A percentile compares a stretch with the other conserved stretches of the same genome.
phyloP scores from a whole-genome alignment of 148 eudicot genomes.

The Rhododendron molle region DNA sequence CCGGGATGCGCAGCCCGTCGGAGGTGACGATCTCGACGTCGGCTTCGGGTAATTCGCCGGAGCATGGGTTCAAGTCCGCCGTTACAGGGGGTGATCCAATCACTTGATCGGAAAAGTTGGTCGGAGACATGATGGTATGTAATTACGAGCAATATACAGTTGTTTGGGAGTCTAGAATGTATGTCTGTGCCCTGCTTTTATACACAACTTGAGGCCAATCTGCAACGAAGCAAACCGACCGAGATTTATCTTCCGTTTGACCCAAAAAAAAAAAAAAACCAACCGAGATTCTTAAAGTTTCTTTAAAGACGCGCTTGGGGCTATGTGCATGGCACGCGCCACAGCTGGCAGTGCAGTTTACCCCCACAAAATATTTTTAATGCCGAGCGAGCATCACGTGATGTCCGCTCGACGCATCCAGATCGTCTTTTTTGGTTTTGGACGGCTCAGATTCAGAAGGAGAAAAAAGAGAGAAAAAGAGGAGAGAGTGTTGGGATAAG shows the following conservation, averaged over 20 bases:
- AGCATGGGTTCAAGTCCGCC: conserved; percentile 9
- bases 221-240: not conserved
- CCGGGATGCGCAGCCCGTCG: conserved; percentile 56
- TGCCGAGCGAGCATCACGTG: no score
- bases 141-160: not conserved
- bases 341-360: not conserved
- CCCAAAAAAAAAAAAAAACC: no score
- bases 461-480: no score
- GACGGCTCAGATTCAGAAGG: no score
- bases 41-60: conserved; percentile 24
- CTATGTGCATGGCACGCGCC: not conserved
- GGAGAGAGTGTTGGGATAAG: no score
- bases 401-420: no score
- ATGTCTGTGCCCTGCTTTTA: not conserved
- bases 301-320: not conserved
- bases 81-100: not conserved
- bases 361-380: no score
- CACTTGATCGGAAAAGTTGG: not conserved
- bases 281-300: not conserved
- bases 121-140: conserved; percentile 18
- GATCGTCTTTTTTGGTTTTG: no score
- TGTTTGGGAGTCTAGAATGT: not conserved
- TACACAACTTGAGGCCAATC: not conserved
- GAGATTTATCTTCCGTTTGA: not conserved
- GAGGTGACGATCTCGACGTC: conserved; percentile 60